Base-by-base conservation (phyloP, 306 rosid species). In the Cucurbita pepo region DNA sequence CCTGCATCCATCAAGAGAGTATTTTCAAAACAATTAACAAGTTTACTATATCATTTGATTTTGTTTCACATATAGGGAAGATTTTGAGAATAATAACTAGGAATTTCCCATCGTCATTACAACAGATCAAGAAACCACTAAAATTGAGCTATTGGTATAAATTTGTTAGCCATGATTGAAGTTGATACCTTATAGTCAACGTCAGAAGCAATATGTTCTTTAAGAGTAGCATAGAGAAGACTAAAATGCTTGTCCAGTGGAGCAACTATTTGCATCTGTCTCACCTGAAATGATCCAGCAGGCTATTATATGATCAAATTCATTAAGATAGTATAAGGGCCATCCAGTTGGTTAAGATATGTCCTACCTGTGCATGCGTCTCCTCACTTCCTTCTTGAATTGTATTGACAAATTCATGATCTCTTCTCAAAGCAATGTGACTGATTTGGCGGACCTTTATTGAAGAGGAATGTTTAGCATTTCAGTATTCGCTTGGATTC, bases 401-500 rank as follows among this genome's bases (percentile, higher is more conserved):
- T 10, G 99, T 94, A 77, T 83, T 86, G 73, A 94, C 78, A 84
- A 85, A 89, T 79, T 91, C 96, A 79, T 89, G 96, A 76, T 94
- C 97, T 79, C 95, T 89, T 83, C 78, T 91, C 87, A 94, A 81
- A 53, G 99, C 97, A 83, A 94, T 79, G 70, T 87, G 91, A 79
- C 95, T 87, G 67, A 94, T 84, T 89, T 91, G 97, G 76, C 91
- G 97, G 19, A 94, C 99, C 99, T 94, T 81, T 77, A 84, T 72
- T 57, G 62, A 78, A 69, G 25, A 83, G 80, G 21, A 10, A 69
- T 50, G 21, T 30, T 44, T 47, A 67, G 40, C 13, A 4, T 56
- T 30, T 47, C 43, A 62, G 34, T 77, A 63, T 76, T 55, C 64
- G 71, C 30, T 44, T 34, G 15, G 9, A 12, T 47, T 69, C 65